Evolutionary conservation across 2,329 filamentous ascomycete species (phyloP).

Genomic region (Aspergillus nomiae): DNA sequence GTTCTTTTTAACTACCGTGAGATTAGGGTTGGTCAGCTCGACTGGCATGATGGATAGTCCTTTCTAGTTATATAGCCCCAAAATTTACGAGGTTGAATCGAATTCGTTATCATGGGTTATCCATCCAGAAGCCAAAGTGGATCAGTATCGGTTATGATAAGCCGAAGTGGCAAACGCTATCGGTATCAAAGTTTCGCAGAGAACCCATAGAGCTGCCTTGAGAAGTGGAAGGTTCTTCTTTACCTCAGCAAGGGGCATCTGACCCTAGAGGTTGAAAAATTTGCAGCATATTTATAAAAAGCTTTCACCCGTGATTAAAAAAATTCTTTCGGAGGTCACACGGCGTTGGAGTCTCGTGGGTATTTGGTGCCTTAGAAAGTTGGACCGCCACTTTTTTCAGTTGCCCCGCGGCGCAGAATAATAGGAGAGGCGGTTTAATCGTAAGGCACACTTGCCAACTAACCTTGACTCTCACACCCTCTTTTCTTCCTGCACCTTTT

Average conservation of each 20-base stretch:
- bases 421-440: background rate
- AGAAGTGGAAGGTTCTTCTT: background rate
- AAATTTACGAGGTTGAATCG: background rate
- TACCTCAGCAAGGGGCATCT: background rate
- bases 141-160: background rate
- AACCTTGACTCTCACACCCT: background rate
- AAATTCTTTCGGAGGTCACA: background rate
- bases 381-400: background rate
- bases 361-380: background rate
- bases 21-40: background rate
- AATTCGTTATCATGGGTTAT: background rate
- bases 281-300: background rate
- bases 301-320: background rate
- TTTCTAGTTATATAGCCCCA: background rate
- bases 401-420: background rate
- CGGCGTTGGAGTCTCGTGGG: background rate
- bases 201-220: background rate
- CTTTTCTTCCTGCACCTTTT: background rate
- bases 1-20: constrained; percentile 13
- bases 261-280: background rate
- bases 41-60: background rate
- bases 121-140: background rate
- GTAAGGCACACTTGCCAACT: constrained; percentile 2
- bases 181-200: background rate
- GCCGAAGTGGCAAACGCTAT: background rate